Base-by-base conservation (phyloP, 2,329 filamentous ascomycete genomes). In the Fusarium newnesense region DNA sequence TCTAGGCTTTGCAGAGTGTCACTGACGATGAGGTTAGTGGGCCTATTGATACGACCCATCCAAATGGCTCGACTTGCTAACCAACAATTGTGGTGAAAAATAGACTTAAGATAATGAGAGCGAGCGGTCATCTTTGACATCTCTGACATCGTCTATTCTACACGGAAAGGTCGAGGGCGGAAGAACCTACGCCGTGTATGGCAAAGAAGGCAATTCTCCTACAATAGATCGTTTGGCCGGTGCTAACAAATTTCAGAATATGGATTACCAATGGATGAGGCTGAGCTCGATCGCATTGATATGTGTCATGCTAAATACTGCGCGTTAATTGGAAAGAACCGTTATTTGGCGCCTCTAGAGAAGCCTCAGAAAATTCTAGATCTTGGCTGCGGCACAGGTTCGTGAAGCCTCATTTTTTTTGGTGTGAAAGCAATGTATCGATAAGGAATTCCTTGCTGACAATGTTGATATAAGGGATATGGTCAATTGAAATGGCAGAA, bases 211-310 rank as follows among this genome's bases (percentile, higher is more conserved):
- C 8, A 19, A 34, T 30, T 34, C n/a, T 50, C 11, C 5, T 8
- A 7, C 15, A 34, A 11, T 5, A 7, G 10, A 34, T 34, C 11
- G 16, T n/a, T 7, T 24, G 11, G 4, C 16, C 30, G 19, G 9
- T 34, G 15, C 42, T 73, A 21, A 74, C 43, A 12, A 13, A 11
- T 9, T 4, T 5, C 13, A 83, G 81, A 83, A 64, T 83, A 84
- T 68, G 80, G 81, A 9, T 70, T 84, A 21, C 83, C 83, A 12
- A 84, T 83, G 77, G 83, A 84, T 47, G 81, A 83, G 49, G 70
- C 71, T 11, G 83, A 84, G 63, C 75, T 84, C 28, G 82, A 84
- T 58, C 78, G 83, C 18, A 82, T 84, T n/a, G 82, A 84, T 64
- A 78, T 84, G 76, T 79, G 78, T 18, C 83, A 84, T 67, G 75